Evolutionary conservation across 805 yeast genomes (phyloP).

Genomic region (Pichia cephalocereana): DNA sequence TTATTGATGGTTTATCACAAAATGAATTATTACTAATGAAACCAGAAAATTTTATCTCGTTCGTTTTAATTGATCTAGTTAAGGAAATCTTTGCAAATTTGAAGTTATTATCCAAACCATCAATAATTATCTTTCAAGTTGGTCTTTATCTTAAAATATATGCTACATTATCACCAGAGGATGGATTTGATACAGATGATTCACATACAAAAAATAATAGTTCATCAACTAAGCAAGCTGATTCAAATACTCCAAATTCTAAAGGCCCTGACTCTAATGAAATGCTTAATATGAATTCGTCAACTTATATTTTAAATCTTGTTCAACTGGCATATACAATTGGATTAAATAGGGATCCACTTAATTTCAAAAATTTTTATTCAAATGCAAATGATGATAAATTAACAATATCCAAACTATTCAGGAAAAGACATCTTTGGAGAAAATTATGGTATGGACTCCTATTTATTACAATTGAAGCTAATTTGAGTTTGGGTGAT

Average conservation of each 20-base stretch:
- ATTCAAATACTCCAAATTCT: not conserved
- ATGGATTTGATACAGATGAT: constrained; percentile 36
- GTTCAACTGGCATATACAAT: constrained; percentile 37
- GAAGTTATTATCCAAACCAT: constrained; percentile 35
- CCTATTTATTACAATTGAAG: constrained; percentile 25
- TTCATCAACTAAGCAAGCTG: constrained; percentile 18
- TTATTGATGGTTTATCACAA: constrained; percentile 22
- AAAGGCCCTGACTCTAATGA: constrained; percentile 29
- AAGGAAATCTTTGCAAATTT: constrained; percentile 35
- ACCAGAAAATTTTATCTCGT: constrained; percentile 33
- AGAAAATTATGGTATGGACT: constrained; percentile 32
- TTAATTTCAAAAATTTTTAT: constrained; percentile 29
- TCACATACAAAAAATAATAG: constrained; percentile 24
- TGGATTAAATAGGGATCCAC: constrained; percentile 42
- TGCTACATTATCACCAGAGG: constrained; percentile 49
- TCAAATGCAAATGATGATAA: constrained; percentile 19
- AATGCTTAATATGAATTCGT: constrained; percentile 27
- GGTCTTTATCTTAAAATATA: constrained; percentile 49
- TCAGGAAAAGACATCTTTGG: constrained; percentile 31
- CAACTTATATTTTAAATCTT: constrained; percentile 27
- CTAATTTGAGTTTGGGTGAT: constrained; percentile 30
- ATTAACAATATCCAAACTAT: constrained; percentile 22
- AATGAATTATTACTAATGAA: constrained; percentile 27
- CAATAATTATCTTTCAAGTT: constrained; percentile 47
- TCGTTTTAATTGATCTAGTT: constrained; percentile 35